phyloP scores from a whole-genome alignment of 495 filamentous ascomycete species.

The Xanthoparmelia taractica region DNA sequence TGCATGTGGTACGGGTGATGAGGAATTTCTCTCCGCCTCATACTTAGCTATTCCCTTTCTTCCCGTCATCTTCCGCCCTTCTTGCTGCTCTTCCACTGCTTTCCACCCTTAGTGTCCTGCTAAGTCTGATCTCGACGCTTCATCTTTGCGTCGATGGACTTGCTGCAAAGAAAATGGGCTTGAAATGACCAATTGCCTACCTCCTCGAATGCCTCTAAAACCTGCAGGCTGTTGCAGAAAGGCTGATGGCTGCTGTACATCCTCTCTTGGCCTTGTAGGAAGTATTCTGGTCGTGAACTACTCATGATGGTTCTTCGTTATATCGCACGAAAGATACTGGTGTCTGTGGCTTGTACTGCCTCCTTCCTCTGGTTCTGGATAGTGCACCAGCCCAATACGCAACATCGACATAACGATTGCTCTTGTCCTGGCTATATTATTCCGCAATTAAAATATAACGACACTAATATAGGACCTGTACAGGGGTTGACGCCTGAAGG shows the following conservation, averaged over 20 bases:
- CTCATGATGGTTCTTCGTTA: background rate
- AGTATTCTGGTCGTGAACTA: background rate
- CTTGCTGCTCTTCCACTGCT: background rate
- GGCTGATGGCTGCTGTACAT: background rate
- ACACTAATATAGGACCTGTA: background rate
- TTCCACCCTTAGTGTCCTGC: background rate
- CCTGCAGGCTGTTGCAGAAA: background rate
- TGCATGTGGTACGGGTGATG: background rate
- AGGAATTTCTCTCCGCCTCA: no score
- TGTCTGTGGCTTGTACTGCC: background rate
- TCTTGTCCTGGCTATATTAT: background rate
- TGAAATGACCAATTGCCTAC: background rate
- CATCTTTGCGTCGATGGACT: background rate
- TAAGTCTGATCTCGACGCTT: no score
- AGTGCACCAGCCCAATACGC: background rate
- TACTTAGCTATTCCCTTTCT: background rate
- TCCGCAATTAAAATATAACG: background rate
- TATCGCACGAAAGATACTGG: background rate
- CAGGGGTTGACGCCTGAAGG: background rate
- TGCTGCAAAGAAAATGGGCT: background rate
- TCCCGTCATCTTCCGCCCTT: background rate
- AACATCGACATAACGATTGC: background rate
- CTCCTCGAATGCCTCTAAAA: background rate
- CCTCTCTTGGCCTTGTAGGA: background rate
- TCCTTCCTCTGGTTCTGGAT: slow-evolving; percentile 1